phyloP scores from a whole-genome alignment of 2,329 filamentous ascomycete species.

The Penicillium thymicola region DNA sequence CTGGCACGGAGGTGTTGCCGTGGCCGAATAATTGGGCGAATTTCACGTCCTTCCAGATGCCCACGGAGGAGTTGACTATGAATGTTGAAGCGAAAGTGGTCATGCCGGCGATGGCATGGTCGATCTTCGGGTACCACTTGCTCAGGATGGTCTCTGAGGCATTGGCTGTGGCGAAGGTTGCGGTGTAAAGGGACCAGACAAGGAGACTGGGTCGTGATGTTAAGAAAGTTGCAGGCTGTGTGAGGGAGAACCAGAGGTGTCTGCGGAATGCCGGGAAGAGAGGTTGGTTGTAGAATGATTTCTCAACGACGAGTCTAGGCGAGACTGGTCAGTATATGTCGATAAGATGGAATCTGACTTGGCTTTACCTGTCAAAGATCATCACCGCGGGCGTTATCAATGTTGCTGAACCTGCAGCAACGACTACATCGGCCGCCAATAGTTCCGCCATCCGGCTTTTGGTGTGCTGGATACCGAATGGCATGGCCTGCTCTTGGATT shows the following conservation, averaged over 20 bases:
- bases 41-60: constrained; percentile 76
- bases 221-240: constrained; percentile 38
- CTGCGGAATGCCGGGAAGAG: constrained; percentile 32
- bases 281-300: constrained; percentile 37
- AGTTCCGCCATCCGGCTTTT: constrained; percentile 36
- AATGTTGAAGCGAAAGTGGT: constrained; percentile 75
- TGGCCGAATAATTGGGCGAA: constrained; percentile 71
- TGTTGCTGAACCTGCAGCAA: constrained; percentile 66
- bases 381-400: constrained; percentile 76
- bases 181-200: constrained; percentile 64
- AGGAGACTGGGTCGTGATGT: constrained; percentile 42
- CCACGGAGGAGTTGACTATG: constrained; percentile 71
- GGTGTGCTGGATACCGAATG: constrained; percentile 30
- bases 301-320: constrained; percentile 42
- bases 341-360: background rate
- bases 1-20: constrained; percentile 12
- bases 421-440: constrained; percentile 62
- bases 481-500: constrained; percentile 23
- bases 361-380: constrained; percentile 71
- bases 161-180: constrained; percentile 87
- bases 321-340: constrained; percentile 11
- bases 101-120: constrained; percentile 66
- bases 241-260: constrained; percentile 36
- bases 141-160: constrained; percentile 72
- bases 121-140: constrained; percentile 49